phyloP scores from a whole-genome alignment of 257 asterid species.

The Solanum piurae region DNA sequence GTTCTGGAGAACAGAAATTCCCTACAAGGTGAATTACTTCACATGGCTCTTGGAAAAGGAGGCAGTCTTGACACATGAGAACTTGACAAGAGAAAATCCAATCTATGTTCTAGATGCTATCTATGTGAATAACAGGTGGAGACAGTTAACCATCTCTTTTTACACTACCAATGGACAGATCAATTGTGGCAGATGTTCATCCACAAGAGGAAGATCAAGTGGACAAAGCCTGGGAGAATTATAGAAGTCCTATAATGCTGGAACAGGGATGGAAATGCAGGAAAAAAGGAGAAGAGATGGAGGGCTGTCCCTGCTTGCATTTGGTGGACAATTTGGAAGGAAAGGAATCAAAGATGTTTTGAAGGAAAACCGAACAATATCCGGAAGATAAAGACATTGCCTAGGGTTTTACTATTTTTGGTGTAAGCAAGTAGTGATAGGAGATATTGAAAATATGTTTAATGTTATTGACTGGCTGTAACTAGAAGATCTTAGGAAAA shows the following conservation, averaged over 20 bases:
- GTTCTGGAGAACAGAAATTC: not conserved
- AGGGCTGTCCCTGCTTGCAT: not conserved
- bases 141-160: not conserved
- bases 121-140: not conserved
- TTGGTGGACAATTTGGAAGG: not conserved
- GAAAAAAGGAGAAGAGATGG: not conserved
- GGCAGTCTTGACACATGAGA: not conserved
- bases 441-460: not conserved
- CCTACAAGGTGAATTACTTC: too few species aligned
- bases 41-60: too few species aligned
- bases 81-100: not conserved
- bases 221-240: not conserved
- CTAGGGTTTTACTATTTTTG: not conserved
- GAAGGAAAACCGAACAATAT: not conserved
- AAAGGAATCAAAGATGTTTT: not conserved
- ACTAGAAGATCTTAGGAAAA: not conserved
- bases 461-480: not conserved
- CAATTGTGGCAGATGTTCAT: not conserved
- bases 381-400: not conserved
- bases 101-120: not conserved
- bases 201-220: not conserved
- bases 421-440: not conserved
- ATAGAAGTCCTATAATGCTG: not conserved
- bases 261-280: not conserved
- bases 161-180: not conserved